Evolutionary conservation across 1,284 basidiomycete species (phyloP), one percentile per base, ranked within the genome.

Genomic region (Fomitopsis pinicola): DNA sequence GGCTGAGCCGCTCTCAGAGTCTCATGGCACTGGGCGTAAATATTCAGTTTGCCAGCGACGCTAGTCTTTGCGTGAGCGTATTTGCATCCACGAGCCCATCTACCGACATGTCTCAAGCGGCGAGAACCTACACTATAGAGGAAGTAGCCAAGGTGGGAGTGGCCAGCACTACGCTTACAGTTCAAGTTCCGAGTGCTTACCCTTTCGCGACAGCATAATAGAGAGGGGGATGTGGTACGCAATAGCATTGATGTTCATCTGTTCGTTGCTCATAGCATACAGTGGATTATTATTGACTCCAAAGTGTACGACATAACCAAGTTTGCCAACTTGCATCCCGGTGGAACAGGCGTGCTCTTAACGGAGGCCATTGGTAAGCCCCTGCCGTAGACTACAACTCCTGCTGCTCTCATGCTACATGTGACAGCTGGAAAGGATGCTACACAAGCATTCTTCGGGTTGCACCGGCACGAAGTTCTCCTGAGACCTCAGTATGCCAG

Each of bases 391-490:
- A n/a, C 22, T 7, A 15, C 15, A 36, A 50, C 17, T 19, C 33
- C 3, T 28, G 26, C 28, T n/a, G 5, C 10, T 15, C 28, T 53
- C 2, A 33, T 26, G 5, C 10, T 12, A 35, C 22, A 10, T 14
- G 15, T 22, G 3, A 57, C 46, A 82, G 87, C 86, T 38, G 88
- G 88, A 6, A 82, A 92, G 71, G 95, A 98, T 68, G 92, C 94
- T 0, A 97, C 95, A 1, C 80, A 94, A 38, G 83, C 83, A 0
- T 98, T 98, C 83, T 98, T 92, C 66, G 89, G 92, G n/a, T 82
- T 98, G 57, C 95, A 98, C 73, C 83, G 94, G 28, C 86, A 91
- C 54, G 94, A 97, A 70, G 88, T 97, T 26, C 83, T 98, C 14
- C 78, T 85, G 38, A 88, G 88, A 61, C 90, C 92, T 0, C 90